Evolutionary conservation across 2,329 filamentous ascomycete genomes (phyloP).

Genomic region (Ceratocystis eucalypticola): DNA sequence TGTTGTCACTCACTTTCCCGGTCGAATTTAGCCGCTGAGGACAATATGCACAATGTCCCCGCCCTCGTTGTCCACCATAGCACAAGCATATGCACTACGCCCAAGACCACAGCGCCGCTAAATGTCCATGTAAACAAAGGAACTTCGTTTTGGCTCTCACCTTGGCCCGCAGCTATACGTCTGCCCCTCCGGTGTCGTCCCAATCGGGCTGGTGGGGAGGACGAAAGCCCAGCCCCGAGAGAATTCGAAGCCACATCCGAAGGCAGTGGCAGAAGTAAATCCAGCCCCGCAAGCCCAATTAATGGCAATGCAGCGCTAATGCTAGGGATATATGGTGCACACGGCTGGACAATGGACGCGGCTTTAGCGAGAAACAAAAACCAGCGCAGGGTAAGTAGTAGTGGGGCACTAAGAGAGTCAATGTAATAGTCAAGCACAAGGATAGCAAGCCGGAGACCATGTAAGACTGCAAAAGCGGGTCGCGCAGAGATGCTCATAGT

Average conservation of each 20-base stretch:
- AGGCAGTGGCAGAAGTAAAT: conserved; percentile 35
- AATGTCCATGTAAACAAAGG: not conserved
- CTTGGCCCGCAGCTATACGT: not conserved
- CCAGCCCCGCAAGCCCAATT: conserved; percentile 53
- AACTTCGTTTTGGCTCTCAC: not conserved
- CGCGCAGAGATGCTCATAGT: not conserved
- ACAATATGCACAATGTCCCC: not conserved
- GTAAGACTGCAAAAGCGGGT: not conserved
- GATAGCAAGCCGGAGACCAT: not conserved
- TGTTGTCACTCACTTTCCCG: not conserved
- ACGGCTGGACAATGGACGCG: conserved; percentile 49
- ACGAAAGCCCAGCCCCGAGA: no score
- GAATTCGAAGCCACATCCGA: not conserved
- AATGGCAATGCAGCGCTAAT: conserved; percentile 53
- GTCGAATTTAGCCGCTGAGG: not conserved
- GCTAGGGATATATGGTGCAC: conserved; percentile 57
- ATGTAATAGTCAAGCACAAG: conserved; percentile 8
- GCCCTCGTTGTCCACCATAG: conserved; percentile 7
- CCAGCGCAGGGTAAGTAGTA: conserved; percentile 35
- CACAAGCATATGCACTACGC: conserved; percentile 1
- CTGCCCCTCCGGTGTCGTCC: not conserved
- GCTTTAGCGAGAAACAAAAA: conserved; percentile 57
- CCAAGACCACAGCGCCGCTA: not conserved
- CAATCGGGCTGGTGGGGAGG: no score
- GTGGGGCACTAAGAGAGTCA: not conserved